These are phyloP conservation scores for Sugiyamaella neomexicana DNA, from an alignment of 1,139 yeast species.

Conservation along the genomic window DNA sequence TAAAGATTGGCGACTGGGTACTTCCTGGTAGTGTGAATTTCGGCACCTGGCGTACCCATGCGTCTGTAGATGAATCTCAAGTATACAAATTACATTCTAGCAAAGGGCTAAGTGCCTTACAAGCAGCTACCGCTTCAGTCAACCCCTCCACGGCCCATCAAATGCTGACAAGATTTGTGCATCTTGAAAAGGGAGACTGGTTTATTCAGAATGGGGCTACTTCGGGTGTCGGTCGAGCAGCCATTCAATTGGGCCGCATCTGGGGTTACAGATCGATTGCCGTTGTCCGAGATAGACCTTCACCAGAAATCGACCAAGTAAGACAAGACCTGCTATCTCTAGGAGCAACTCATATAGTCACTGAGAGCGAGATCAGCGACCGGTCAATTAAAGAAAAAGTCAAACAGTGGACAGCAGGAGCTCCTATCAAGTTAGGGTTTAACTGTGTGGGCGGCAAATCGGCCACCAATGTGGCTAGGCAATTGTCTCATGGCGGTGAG, in stretches of 20 bases:
- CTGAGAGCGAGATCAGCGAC: conserved; percentile 78
- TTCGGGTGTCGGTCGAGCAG: conserved; percentile 94
- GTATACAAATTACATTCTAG: conserved; percentile 47
- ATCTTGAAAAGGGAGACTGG: conserved; percentile 78
- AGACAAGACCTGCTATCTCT: conserved; percentile 54
- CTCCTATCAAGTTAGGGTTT: conserved; percentile 67
- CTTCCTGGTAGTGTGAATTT: conserved; percentile 79
- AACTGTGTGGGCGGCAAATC: conserved; percentile 94
- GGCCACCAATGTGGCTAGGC: conserved; percentile 77
- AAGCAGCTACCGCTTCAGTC: conserved; percentile 87
- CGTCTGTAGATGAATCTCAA: conserved; percentile 43
- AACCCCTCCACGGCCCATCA: conserved; percentile 93
- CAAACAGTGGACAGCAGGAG: conserved; percentile 59
- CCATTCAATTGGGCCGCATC: conserved; percentile 78
- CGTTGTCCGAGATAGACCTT: conserved; percentile 80
- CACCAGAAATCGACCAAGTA: conserved; percentile 63
- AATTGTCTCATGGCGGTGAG: conserved; percentile 67
- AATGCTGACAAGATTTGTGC: conserved; percentile 71
- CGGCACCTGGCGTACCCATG: conserved; percentile 96
- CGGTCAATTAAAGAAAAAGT: conserved; percentile 61
- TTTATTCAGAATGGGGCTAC: conserved; percentile 95
- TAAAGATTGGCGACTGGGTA: conserved; percentile 83
- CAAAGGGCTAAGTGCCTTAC: conserved; percentile 45
- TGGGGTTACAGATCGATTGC: conserved; percentile 81
- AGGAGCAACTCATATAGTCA: conserved; percentile 89